Evolutionary conservation across 129 eudicot genomes (phyloP), one percentile per base, ranked within the genome.

Genomic region (Centrapalus pauciflorus): DNA sequence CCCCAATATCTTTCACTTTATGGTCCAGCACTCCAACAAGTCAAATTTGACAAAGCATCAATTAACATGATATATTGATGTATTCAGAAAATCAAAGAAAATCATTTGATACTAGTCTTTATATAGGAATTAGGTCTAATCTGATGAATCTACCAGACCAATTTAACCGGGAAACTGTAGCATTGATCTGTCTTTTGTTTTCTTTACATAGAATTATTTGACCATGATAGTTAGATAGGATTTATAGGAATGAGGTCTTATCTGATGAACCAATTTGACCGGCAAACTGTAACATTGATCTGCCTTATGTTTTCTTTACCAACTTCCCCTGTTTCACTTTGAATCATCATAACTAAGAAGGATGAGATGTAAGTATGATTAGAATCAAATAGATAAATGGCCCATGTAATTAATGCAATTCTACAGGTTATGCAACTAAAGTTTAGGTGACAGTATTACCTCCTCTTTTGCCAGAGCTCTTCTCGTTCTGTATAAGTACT

Each of bases 401-500:
- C 19, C 45, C n/a, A 21, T 20, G 10, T 61, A 23, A 24, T 35
- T 61, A 21, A 21, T 27, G 7, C 50, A 23, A n/a, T 37, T 61
- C 33, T 20, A 61, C 33, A 21, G n/a, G n/a, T n/a, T n/a, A n/a
- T 25, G 46, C 37, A 2, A 33, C 4, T 25, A 24, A 33, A 19
- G 1, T 61, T 54, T 64, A 20, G 21, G 0, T 43, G 20, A 54
- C 13, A 45, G 32, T 46, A 77, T 49, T 82, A 93, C 99, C 99
- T 89, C 56, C 99, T 75, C 71, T 75, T 81, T 76, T 82, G 67
- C 70, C 99, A 86, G 75, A 93, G 67, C 54, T 82, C 82, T 64
- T 71, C 81, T 68, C 92, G 80, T 79, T 86, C 95, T 14, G 74
- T 90, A 3, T 30, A 68, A 8, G 95, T 86, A 73, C 96, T 88